A percentile compares a stretch with the other conserved stretches of the same genome.
phyloP scores from a whole-genome alignment of 768 basidiomycete species.

The Boletus reticulatus region DNA sequence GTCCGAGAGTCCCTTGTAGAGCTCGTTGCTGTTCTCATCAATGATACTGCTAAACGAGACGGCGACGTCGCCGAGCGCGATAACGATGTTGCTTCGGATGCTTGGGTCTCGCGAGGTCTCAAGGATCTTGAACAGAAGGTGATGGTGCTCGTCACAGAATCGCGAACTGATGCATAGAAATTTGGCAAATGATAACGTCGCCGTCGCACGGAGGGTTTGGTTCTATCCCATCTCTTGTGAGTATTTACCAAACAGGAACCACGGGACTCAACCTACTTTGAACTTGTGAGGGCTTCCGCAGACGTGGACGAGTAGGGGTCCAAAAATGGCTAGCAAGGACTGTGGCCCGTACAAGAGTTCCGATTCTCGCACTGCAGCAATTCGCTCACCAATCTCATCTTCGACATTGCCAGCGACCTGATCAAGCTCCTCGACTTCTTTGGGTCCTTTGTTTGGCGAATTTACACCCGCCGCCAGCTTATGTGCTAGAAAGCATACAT shows the following conservation, averaged over 20 bases:
- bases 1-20: constrained; percentile 94
- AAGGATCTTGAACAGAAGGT: constrained; percentile 88
- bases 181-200: constrained; percentile 89
- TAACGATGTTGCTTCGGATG: constrained; percentile 94
- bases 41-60: constrained; percentile 98
- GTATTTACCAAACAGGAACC: not conserved
- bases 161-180: constrained; percentile 93
- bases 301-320: constrained; percentile 87
- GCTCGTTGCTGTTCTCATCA: constrained; percentile 94
- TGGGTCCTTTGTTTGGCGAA: constrained; percentile 41
- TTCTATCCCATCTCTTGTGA: constrained; percentile 53
- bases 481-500: constrained; percentile 42
- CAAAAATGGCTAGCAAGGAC: constrained; percentile 81
- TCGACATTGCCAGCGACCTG: constrained; percentile 97
- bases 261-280: constrained; percentile 51
- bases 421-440: constrained; percentile 84
- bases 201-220: constrained; percentile 78
- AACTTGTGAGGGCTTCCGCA: constrained; percentile 89
- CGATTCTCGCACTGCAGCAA: constrained; percentile 78
- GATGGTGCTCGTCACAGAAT: constrained; percentile 90
- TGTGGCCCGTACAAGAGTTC: constrained; percentile 84
- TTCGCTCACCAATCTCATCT: constrained; percentile 95
- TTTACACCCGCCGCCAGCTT: constrained; percentile 48
- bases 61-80: constrained; percentile 95
- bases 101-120: constrained; percentile 88